These are phyloP conservation scores for Ophidiomyces ophidiicola DNA, from an alignment of 2,329 filamentous ascomycete species.

Conservation along the genomic window DNA sequence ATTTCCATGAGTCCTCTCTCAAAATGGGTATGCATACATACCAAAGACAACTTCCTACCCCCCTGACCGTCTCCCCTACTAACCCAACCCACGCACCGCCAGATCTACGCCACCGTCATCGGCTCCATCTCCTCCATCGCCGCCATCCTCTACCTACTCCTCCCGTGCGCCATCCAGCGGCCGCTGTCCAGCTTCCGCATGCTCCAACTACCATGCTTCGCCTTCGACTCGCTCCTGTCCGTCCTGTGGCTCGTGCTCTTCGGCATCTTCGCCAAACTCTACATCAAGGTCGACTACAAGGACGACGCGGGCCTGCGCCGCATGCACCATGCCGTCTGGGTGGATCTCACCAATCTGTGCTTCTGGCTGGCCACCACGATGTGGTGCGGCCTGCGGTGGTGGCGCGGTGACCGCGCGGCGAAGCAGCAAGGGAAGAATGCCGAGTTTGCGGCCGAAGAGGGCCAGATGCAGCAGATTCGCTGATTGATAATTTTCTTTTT, in stretches of 20 bases:
- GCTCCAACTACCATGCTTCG: slow-evolving; percentile 38
- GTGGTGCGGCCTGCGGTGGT: slow-evolving; percentile 28
- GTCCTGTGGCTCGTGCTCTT: slow-evolving; percentile 73
- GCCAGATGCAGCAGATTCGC: slow-evolving; percentile 7
- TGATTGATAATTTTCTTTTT: background rate
- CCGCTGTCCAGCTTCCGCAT: slow-evolving; percentile 23
- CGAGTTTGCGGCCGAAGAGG: slow-evolving; percentile 10
- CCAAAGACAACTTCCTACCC: background rate
- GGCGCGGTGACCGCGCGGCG: slow-evolving; percentile 19
- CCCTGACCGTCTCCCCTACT: slow-evolving; percentile 3
- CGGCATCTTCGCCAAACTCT: slow-evolving; percentile 72
- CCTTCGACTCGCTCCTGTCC: slow-evolving; percentile 60
- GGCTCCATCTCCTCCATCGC: slow-evolving; percentile 55
- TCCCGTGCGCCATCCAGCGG: slow-evolving; percentile 39
- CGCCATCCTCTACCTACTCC: slow-evolving; percentile 52
- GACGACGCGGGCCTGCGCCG: slow-evolving; percentile 48
- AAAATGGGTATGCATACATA: slow-evolving; percentile 54
- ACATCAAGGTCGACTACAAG: slow-evolving; percentile 41
- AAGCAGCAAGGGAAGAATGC: slow-evolving; percentile 16
- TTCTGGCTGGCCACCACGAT: slow-evolving; percentile 58
- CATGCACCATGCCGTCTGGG: slow-evolving; percentile 82
- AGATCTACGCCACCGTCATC: slow-evolving; percentile 62
- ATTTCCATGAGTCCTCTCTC: slow-evolving; percentile 41
- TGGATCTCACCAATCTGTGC: slow-evolving; percentile 61
- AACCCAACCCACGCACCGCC: slow-evolving; percentile 6